These are phyloP conservation scores for Phaeosphaeriaceae sp. DNA, from an alignment of 2,329 filamentous ascomycete species.

Conservation along the genomic window DNA sequence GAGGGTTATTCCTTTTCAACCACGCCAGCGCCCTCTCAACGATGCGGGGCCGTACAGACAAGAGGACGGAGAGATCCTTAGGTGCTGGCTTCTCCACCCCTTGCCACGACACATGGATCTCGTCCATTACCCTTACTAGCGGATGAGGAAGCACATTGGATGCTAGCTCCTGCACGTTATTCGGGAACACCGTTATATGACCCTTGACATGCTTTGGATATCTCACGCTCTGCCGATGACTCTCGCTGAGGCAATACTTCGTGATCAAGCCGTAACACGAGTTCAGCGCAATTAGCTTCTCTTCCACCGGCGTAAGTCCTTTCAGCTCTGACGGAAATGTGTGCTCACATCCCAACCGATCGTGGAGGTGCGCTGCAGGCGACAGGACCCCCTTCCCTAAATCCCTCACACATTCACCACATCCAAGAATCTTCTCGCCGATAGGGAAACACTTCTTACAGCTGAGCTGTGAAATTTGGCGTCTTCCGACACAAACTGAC, in stretches of 20 bases:
- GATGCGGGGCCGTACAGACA: not conserved
- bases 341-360: slow-evolving; percentile 3
- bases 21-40: not conserved
- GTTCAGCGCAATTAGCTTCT: slow-evolving; percentile 8
- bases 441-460: not conserved
- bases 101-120: slow-evolving; percentile 2
- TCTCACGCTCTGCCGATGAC: not conserved
- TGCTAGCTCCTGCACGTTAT: slow-evolving; percentile 3
- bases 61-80: slow-evolving; percentile 1
- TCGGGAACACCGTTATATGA: slow-evolving; percentile 6
- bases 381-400: not conserved
- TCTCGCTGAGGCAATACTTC: not conserved
- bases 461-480: not conserved
- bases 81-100: slow-evolving; percentile 1
- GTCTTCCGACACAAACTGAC: not conserved
- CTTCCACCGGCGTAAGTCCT: slow-evolving; percentile 1
- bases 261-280: slow-evolving; percentile 7
- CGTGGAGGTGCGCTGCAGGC: not conserved
- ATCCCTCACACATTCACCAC: not conserved
- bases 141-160: slow-evolving; percentile 3
- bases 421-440: not conserved
- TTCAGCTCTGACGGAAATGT: slow-evolving; percentile 3
- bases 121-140: slow-evolving; percentile 2
- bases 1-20: slow-evolving; percentile 1
- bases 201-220: slow-evolving; percentile 8